Percentiles rank a stretch among this genome's conserved stretches.
These are phyloP conservation scores for Fusarium sp. DNA, from an alignment of 2,329 filamentous ascomycete genomes.

Conservation along the genomic window DNA sequence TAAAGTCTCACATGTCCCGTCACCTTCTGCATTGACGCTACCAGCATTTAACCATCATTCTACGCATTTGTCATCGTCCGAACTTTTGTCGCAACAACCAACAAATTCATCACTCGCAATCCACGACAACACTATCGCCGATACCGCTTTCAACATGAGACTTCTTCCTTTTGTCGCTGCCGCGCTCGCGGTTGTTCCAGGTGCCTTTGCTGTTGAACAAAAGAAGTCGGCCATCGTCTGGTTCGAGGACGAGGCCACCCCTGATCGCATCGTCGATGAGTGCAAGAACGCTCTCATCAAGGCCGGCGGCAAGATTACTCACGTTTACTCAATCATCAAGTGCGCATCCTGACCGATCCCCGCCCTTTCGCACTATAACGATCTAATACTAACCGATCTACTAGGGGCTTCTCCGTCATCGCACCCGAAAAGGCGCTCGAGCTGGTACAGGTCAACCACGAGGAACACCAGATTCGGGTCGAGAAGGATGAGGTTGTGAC, in stretches of 20 bases:
- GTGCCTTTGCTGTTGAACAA: conserved; percentile 71
- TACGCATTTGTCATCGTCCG: conserved; percentile 1
- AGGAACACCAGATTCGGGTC: conserved; percentile 63
- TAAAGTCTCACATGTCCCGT: conserved; percentile 34
- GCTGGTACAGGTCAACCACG: conserved; percentile 72
- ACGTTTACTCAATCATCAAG: conserved; percentile 78
- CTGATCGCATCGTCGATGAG: conserved; percentile 74
- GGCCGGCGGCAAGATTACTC: conserved; percentile 81
- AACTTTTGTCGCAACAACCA: conserved; percentile 13
- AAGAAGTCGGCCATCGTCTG: conserved; percentile 83
- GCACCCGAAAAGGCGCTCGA: conserved; percentile 77
- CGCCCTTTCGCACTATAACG: background rate
- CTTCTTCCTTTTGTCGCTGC: conserved; percentile 65
- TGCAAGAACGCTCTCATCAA: conserved; percentile 78
- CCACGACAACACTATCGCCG: conserved; percentile 3
- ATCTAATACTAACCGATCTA: conserved; percentile 43
- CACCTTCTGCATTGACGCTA: conserved; percentile 27
- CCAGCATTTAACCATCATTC: conserved; percentile 14
- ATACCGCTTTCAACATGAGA: conserved; percentile 68
- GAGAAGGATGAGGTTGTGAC: conserved; percentile 82
- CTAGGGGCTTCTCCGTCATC: conserved; percentile 82
- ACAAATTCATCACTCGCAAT: background rate
- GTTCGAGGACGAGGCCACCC: conserved; percentile 75
- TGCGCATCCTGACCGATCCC: conserved; percentile 56
- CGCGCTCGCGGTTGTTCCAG: conserved; percentile 68